Base-by-base conservation (phyloP, 2,329 filamentous ascomycete genomes). In the Fusarium robinianum region DNA sequence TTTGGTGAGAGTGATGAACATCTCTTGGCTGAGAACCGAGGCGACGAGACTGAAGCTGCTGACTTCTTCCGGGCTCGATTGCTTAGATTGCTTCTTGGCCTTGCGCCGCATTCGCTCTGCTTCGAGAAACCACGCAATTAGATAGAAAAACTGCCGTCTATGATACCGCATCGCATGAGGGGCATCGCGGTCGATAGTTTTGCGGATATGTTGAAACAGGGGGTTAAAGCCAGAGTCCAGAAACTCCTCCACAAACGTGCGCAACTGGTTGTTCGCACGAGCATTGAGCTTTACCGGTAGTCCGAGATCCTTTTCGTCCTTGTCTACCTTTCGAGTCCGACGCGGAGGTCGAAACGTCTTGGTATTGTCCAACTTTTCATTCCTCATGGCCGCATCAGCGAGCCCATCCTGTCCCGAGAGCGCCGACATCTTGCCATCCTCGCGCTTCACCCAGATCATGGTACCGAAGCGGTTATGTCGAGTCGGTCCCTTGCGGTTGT, bases 161-260 rank as follows among this genome's bases (percentile, higher is more conserved):
- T 96, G 90, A 42, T 87, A 83, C 27, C 83, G 80, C 42, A 89
- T 75, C 1, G 96, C 77, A 52, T 95, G 85, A 17, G 92, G 83
- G 1, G 87, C 87, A 69, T 97, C 90, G 16, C 92, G 83, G 60
- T 96, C 92, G 41, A 99, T 87, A 2, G 91, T 89, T 67, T 89
- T 92, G 38, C 94, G 84, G 9, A 96, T 73, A 61, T 95, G 88
- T 31, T 81, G 79, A 62, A 97, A 96, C 0, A 91, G 73, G 4
- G 91, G 91, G 63, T 97, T 99, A 73, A 99, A 99, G 0, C 90
- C 88, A 0, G 92, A 90, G 66, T 99, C 92, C 4, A 99, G 73
- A 58, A 99, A 96, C 31, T 97, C 91, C 57, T 92, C 87, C 1
- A 96, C 88, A 63, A 99, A 99, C 0, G 74, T 75, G 35, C 86